phyloP scores from a whole-genome alignment of 78 protist species.

The Guillardia theta region DNA sequence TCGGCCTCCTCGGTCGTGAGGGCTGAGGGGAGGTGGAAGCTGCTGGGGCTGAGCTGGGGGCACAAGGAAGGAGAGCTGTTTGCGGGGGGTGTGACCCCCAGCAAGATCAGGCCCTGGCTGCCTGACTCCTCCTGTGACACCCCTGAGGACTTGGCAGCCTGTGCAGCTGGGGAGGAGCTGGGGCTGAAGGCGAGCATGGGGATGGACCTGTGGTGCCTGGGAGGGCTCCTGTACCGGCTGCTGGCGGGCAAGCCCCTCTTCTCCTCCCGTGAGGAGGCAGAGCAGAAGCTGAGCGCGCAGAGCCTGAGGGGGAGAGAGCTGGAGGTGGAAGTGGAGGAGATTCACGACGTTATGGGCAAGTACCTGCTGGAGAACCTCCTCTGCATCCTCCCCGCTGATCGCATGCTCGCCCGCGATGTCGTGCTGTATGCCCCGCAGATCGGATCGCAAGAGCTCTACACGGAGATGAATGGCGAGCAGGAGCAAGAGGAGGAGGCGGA shows the following conservation, averaged over 20 bases:
- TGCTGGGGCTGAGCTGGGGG: background rate
- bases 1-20: background rate
- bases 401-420: background rate
- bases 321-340: background rate
- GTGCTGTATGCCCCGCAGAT: background rate
- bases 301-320: background rate
- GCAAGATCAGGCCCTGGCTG: too few relatives aligned
- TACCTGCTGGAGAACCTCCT: background rate
- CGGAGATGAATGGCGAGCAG: too few relatives aligned
- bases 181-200: background rate
- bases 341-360: background rate
- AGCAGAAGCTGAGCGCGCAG: background rate
- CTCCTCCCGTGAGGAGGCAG: background rate
- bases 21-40: background rate
- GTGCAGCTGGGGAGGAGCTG: background rate
- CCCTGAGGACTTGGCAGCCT: background rate
- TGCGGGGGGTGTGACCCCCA: too few relatives aligned
- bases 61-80: background rate
- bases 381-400: background rate
- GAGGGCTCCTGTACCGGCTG: background rate
- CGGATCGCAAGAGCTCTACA: background rate
- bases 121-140: too few relatives aligned
- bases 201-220: conserved; percentile 1
- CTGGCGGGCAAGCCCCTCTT: background rate
- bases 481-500: background rate